A percentile compares a stretch with the other conserved stretches of the same genome.
These are phyloP conservation scores for Albugo laibachii DNA, from an alignment of 352 stramenopile species.

Conservation along the genomic window DNA sequence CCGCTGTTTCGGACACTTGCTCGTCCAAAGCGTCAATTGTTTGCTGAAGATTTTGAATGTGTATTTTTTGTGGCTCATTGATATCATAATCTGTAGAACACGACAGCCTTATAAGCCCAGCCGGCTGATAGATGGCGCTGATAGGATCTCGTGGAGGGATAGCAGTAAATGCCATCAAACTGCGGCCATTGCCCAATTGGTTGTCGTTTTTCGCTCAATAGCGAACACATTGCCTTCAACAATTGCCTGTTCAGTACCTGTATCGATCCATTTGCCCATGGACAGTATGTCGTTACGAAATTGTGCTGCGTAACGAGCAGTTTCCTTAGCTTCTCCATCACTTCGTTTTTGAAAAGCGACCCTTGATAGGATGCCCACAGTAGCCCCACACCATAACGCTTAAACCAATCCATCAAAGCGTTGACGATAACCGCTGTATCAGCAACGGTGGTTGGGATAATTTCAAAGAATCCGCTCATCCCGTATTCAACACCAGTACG, in stretches of 20 bases:
- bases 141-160: too few species aligned
- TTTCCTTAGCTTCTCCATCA: constrained; percentile 10
- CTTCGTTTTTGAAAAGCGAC: constrained; percentile 15
- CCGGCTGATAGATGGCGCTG: too few species aligned
- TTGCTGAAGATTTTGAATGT: too few species aligned
- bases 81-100: too few species aligned
- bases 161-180: constrained; percentile 3
- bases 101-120: too few species aligned
- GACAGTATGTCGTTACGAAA: constrained; percentile 11
- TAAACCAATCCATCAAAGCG: constrained; percentile 3
- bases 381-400: constrained; percentile 7
- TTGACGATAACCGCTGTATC: background rate
- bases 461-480: constrained; percentile 13
- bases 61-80: too few species aligned
- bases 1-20: too few species aligned
- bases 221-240: constrained; percentile 3
- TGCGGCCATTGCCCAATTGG: background rate
- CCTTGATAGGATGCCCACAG: constrained; percentile 13
- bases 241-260: constrained; percentile 13
- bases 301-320: constrained; percentile 8
- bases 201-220: constrained; percentile 2
- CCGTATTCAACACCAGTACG: constrained; percentile 13
- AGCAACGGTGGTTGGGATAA: too few species aligned
- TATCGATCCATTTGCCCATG: constrained; percentile 14
- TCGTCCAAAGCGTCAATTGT: too few species aligned